These are phyloP conservation scores for Boletellus sp. DNA, from an alignment of 768 basidiomycete genomes.

Conservation along the genomic window DNA sequence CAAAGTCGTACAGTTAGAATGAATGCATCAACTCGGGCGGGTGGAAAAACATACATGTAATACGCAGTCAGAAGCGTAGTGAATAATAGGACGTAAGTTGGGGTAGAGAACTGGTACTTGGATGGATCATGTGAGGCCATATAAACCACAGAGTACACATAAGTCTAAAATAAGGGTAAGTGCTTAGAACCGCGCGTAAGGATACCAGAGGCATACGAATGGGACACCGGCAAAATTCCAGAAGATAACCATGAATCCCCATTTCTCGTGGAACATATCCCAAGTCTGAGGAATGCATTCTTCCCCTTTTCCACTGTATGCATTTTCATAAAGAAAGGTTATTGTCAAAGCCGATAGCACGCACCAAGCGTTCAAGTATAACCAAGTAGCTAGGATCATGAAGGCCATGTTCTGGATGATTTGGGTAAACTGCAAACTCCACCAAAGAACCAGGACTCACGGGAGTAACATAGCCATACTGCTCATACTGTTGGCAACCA, in stretches of 20 bases:
- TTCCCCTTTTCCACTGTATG: slow-evolving; percentile 77
- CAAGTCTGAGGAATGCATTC: slow-evolving; percentile 96
- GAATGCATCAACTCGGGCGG: neutral
- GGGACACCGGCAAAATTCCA: slow-evolving; percentile 95
- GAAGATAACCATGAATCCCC: slow-evolving; percentile 98
- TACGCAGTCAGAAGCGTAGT: slow-evolving; percentile 77
- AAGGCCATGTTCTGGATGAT: slow-evolving; percentile 82
- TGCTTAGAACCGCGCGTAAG: neutral
- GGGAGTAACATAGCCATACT: slow-evolving; percentile 86
- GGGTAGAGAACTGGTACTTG: slow-evolving; percentile 81
- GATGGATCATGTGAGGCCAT: slow-evolving; percentile 94
- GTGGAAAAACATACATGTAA: slow-evolving; percentile 60
- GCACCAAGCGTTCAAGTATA: slow-evolving; percentile 96
- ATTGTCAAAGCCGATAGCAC: slow-evolving; percentile 10
- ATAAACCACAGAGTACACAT: slow-evolving; percentile 96
- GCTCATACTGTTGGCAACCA: slow-evolving; percentile 93
- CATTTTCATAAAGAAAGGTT: neutral
- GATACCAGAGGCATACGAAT: slow-evolving; percentile 58
- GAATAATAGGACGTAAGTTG: slow-evolving; percentile 69
- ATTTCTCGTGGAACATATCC: slow-evolving; percentile 99
- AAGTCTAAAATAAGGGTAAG: slow-evolving; percentile 53
- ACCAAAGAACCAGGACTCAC: slow-evolving; percentile 41
- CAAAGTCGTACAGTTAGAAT: slow-evolving; percentile 1
- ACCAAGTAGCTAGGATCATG: slow-evolving; percentile 91
- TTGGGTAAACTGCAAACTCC: neutral